Evolutionary conservation across 495 filamentous ascomycete species (phyloP), one percentile per base, ranked within the genome.

Genomic region (Xylaria flabelliformis): DNA sequence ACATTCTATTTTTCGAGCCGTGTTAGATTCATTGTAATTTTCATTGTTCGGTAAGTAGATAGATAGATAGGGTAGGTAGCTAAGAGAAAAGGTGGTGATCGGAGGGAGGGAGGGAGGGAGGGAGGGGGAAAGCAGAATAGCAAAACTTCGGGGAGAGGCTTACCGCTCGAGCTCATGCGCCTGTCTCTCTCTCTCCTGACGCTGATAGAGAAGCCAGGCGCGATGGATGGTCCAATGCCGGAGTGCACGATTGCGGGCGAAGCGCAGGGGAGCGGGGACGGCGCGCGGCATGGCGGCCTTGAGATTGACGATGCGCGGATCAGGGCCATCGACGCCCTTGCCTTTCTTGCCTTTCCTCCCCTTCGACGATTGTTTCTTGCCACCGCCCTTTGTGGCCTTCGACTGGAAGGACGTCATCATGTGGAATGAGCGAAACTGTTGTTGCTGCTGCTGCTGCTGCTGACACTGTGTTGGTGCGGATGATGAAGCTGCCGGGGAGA

Each of bases 151-250:
- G 2, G 26, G 26, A 29, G 36, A 13, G 1, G 61, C 74, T 36
- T 71, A 79, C 77, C 90, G 84, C 83, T 92, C 85, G 50, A 96
- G 84, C 76, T 90, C 90, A 42, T 83, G 80, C 77, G 91, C 86
- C 59, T 89, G 85, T 56, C 80, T 80, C 46, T 85, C 84, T 62
- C 90, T 89, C 80, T 89, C 85, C 75, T 91, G 84, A 67, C 88
- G 85, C 75, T 89, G 88, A 83, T 89, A 90, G 55, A 97, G 81
- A 71, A 92, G 85, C 92, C 94, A 98, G 26, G 95, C 96, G 74
- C 96, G 94, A 84, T 98, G 95, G 85, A 99, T 98, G 65, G 96
- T 97, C 96, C 97, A 99, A 85, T 99, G 96, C 32, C 96, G 92
- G 74, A 98, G 91, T 83, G 89, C 88, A 67, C 96, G 92, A 84